Percentiles rank a stretch among this genome's conserved stretches.
Conservation (phyloP, 352 stramenopile genomes). For the Globisporangium viniferum region DNA sequence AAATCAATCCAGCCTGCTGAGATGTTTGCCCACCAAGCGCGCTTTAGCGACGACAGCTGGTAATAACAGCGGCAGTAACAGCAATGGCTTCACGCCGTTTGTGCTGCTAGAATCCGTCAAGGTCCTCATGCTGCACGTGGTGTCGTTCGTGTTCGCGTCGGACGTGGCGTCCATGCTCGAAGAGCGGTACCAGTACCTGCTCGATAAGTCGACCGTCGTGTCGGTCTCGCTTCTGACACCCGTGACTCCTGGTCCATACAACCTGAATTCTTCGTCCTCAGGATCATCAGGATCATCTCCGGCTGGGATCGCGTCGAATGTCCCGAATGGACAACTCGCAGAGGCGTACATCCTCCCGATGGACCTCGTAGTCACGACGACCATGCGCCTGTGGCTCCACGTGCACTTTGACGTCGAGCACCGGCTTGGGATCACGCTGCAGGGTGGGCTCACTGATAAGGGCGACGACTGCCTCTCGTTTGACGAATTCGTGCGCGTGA, state of each 20-base stretch:
- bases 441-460: slow-evolving; percentile 14
- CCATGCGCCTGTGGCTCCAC: slow-evolving; percentile 32
- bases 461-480: slow-evolving; percentile 25
- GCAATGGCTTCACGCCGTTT: slow-evolving; percentile 12
- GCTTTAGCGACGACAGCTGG: not conserved
- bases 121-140: slow-evolving; percentile 30
- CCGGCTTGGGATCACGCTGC: slow-evolving; percentile 26
- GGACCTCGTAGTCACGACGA: slow-evolving; percentile 28
- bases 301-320: not conserved
- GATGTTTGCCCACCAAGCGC: slow-evolving; percentile 2
- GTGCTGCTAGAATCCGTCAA: slow-evolving; percentile 46
- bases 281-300: not conserved
- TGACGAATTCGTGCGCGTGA: slow-evolving; percentile 36
- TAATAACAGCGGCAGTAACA: not conserved
- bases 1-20: not conserved
- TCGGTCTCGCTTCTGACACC: slow-evolving; percentile 32
- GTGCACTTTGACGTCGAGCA: slow-evolving; percentile 23
- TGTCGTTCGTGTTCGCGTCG: slow-evolving; percentile 19
- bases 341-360: slow-evolving; percentile 31
- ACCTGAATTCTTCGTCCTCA: not conserved
- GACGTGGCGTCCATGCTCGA: slow-evolving; percentile 18
- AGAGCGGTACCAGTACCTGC: slow-evolving; percentile 19
- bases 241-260: slow-evolving; percentile 26
- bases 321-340: slow-evolving; percentile 28
- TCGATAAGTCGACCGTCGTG: slow-evolving; percentile 16